Percentiles rank a stretch among this genome's conserved stretches.
Evolutionary conservation across 2,329 filamentous ascomycete species (phyloP).

Genomic region (Hypoxylon sp.): DNA sequence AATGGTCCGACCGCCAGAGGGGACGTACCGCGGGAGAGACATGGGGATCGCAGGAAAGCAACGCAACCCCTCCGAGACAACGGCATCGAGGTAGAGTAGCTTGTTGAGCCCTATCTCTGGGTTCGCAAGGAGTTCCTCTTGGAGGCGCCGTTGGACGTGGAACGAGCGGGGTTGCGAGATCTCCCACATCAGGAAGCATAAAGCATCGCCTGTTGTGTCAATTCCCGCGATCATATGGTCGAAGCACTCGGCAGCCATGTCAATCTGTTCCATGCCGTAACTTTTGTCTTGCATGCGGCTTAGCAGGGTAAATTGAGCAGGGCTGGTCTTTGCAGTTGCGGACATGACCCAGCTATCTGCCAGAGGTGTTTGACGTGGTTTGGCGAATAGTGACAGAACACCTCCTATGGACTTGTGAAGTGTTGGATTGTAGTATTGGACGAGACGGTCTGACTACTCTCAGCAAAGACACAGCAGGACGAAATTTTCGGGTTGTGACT

Average conservation of each 20-base stretch:
- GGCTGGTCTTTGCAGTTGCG: constrained; percentile 62
- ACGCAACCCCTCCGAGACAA: constrained; percentile 73
- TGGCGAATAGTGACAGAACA: constrained; percentile 64
- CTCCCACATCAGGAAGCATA: constrained; percentile 81
- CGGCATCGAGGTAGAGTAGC: constrained; percentile 72
- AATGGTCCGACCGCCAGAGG: constrained; percentile 67
- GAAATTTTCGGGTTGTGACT: constrained; percentile 47
- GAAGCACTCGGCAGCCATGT: constrained; percentile 77
- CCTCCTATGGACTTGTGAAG: constrained; percentile 64
- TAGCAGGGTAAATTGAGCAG: constrained; percentile 70
- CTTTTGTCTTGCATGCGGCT: constrained; percentile 70
- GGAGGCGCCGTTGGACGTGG: constrained; percentile 66
- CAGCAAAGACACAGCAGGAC: neutral
- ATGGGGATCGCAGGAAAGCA: constrained; percentile 77
- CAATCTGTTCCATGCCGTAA: constrained; percentile 64
- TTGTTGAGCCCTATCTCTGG: constrained; percentile 61
- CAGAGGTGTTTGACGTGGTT: constrained; percentile 70
- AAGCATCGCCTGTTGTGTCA: constrained; percentile 77
- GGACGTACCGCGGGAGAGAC: constrained; percentile 74
- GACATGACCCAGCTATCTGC: constrained; percentile 72
- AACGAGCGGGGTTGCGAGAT: constrained; percentile 72
- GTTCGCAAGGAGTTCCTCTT: constrained; percentile 65
- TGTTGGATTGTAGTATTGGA: constrained; percentile 70
- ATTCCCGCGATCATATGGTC: constrained; percentile 81
- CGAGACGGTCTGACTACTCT: constrained; percentile 66